phyloP scores from a whole-genome alignment of 768 basidiomycete genomes.

The Hericium rajendrae region DNA sequence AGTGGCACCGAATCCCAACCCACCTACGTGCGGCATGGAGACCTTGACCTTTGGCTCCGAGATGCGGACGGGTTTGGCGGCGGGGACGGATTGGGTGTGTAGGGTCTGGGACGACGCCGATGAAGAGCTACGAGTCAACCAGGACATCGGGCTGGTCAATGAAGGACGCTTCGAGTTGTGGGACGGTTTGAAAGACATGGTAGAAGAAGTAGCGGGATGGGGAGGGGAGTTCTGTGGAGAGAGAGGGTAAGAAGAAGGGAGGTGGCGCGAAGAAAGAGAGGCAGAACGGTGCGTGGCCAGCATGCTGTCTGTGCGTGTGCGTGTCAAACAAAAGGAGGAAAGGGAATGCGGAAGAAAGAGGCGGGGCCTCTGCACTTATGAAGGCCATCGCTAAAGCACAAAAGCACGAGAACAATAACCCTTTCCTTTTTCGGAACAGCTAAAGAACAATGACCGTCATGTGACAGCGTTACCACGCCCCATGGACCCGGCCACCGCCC shows the following conservation, averaged over 20 bases:
- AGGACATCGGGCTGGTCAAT: slow-evolving; percentile 31
- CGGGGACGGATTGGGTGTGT: slow-evolving; percentile 13
- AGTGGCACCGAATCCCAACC: slow-evolving; percentile 62
- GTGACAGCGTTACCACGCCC: background rate
- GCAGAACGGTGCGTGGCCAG: slow-evolving; percentile 3
- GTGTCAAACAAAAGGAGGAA: background rate
- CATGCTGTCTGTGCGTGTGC: slow-evolving; percentile 5
- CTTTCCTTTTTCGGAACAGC: background rate
- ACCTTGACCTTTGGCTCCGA: slow-evolving; percentile 35
- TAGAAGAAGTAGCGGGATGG: background rate
- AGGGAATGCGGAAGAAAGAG: too few species aligned
- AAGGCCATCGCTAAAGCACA: background rate
- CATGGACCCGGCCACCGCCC: slow-evolving; percentile 20
- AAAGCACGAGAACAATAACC: background rate
- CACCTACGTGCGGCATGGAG: slow-evolving; percentile 31
- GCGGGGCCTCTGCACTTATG: too few species aligned
- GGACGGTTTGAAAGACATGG: slow-evolving; percentile 16
- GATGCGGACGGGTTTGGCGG: slow-evolving; percentile 31
- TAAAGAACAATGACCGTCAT: background rate
- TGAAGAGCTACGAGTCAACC: slow-evolving; percentile 31
- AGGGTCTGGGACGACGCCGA: slow-evolving; percentile 19
- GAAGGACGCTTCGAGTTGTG: slow-evolving; percentile 25
- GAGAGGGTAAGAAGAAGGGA: slow-evolving; percentile 6
- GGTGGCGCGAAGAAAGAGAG: background rate
- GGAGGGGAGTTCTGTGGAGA: slow-evolving; percentile 5